Evolutionary conservation across 2,329 filamentous ascomycete species (phyloP).

Genomic region (Fusarium bulbicola): DNA sequence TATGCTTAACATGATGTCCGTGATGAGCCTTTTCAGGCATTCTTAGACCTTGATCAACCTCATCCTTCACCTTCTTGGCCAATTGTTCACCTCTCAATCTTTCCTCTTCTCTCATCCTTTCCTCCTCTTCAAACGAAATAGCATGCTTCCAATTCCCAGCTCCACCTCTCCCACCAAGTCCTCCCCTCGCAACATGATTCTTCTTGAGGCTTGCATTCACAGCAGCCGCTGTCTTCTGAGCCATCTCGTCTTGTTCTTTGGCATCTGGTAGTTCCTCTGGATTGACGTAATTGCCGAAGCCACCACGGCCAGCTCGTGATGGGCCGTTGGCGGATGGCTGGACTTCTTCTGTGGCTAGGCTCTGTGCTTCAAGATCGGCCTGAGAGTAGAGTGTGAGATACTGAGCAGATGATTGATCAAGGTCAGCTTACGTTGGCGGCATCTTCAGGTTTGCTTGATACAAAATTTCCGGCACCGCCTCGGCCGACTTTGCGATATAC

Average conservation of each 20-base stretch:
- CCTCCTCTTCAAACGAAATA: constrained; percentile 39
- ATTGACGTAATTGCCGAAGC: constrained; percentile 68
- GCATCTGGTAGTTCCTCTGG: constrained; percentile 46
- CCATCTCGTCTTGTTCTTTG: constrained; percentile 48
- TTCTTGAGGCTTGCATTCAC: constrained; percentile 45
- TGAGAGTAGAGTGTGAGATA: neutral
- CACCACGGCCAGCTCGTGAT: constrained; percentile 65
- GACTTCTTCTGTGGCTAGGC: constrained; percentile 34
- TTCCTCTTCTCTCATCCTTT: constrained; percentile 37
- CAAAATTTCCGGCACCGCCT: constrained; percentile 72
- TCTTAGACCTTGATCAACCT: constrained; percentile 58
- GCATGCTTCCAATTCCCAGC: constrained; percentile 61
- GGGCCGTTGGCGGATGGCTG: constrained; percentile 42
- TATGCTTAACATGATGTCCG: constrained; percentile 17
- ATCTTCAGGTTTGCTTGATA: constrained; percentile 61
- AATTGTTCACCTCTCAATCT: constrained; percentile 49
- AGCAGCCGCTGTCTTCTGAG: constrained; percentile 47
- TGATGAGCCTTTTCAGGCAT: constrained; percentile 58
- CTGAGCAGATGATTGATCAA: neutral
- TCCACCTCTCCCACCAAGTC: constrained; percentile 60
- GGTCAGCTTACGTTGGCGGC: constrained; percentile 45
- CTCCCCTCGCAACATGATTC: constrained; percentile 34
- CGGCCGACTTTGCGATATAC: constrained; percentile 64
- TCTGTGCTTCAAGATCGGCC: constrained; percentile 53
- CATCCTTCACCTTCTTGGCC: constrained; percentile 54